Evolutionary conservation across 169 alveolate species (phyloP), one percentile per base, ranked within the genome.

Genomic region (Eimeria acervulina): DNA sequence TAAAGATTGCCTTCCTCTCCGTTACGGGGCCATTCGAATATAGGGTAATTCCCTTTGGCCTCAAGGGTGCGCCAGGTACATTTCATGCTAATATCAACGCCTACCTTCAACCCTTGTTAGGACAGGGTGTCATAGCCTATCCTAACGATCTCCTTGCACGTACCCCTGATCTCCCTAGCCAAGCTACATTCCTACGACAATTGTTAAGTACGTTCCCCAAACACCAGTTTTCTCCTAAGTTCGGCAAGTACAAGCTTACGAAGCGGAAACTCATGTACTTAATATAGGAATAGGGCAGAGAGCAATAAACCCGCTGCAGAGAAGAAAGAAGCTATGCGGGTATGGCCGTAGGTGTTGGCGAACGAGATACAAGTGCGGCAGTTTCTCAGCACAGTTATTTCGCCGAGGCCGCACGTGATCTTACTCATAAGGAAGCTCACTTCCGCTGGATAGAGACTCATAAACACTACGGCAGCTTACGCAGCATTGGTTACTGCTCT

Each of bases 331-430:
- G 68, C 28, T 3, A 5, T 59, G n/a, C 68, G 0, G n/a, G 28
- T 59, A 21, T 59, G 68, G 68, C 68, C 26, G 68, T 19, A 59
- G 28, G 68, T 59, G n/a, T 21, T 59, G 21, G 68, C 68, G 21
- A 59, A 59, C 19, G 68, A 4, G n/a, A 59, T 47, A n/a, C 90
- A 80, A 44, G 90, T 81, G 6, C 42, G n/a, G 21, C 90, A 44
- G 72, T 81, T 81, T 44, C 74, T 51, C 0, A 36, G 72, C 15
- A 81, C 74, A 1, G 72, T 81, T 10, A 47, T 31, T 81, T 13
- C 10, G 51, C 72, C 0, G 19, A n/a, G 90, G 0, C 63, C 44
- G 10, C 51, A 51, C 2, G 51, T 47, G 8, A 36, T 5, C 28
- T 17, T 81, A 81, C 72, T 52, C 68, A 51, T 13, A 81, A 51